Conservation (phyloP, 352 stramenopile genomes). For the Paralagenidium karlingii region DNA sequence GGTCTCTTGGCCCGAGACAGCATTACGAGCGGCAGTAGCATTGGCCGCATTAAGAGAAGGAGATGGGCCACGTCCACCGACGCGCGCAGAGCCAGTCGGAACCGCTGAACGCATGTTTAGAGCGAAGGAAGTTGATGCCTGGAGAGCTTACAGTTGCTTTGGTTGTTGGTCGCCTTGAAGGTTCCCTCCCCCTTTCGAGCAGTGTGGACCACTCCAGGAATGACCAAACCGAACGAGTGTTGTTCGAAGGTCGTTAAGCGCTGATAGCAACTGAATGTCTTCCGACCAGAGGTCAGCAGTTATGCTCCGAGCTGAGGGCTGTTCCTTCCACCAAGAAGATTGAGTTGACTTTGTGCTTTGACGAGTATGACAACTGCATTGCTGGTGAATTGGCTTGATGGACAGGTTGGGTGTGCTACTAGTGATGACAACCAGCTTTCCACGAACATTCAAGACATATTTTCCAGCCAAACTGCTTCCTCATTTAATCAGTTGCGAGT, state of each 20-base stretch:
- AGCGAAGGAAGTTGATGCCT: too few relatives aligned
- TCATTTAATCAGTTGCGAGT: too few relatives aligned
- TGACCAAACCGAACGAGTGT: neutral
- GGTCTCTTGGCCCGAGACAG: constrained; percentile 36
- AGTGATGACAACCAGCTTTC: too few relatives aligned
- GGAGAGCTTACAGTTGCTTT: too few relatives aligned
- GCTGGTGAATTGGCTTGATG: too few relatives aligned
- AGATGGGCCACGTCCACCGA: neutral
- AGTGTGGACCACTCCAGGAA: neutral
- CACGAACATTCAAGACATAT: too few relatives aligned
- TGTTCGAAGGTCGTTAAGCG: constrained; percentile 2
- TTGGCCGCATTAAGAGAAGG: neutral
- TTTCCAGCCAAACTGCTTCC: too few relatives aligned
- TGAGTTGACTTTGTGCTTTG: neutral
- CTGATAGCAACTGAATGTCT: constrained; percentile 1
- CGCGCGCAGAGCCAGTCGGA: neutral
- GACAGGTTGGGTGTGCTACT: too few relatives aligned
- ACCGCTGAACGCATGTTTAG: too few relatives aligned
- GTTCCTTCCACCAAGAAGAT: neutral
- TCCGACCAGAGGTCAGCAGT: neutral
- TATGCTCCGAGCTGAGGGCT: constrained; percentile 1
- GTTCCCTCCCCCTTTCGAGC: neutral
- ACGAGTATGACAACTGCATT: neutral
- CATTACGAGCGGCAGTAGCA: neutral
- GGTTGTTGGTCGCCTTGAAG: neutral